Evolutionary conservation across 768 basidiomycete genomes (phyloP).

Genomic region (Tulasnella calospora): DNA sequence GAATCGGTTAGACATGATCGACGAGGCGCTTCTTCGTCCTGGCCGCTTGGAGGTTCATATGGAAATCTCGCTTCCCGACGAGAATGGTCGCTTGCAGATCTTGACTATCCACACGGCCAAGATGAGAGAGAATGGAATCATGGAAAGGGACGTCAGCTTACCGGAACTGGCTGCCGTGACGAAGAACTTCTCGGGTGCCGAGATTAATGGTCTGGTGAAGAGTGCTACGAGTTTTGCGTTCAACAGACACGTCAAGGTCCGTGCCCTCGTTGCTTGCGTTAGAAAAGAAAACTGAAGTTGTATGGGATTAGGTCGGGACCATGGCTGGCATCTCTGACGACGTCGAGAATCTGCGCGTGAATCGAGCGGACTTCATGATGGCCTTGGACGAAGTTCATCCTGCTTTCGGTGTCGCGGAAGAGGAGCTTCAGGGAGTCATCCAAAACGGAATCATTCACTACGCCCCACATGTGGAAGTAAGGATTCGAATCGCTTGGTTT

Average conservation of each 20-base stretch:
- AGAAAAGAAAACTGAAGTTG: slow-evolving; percentile 32
- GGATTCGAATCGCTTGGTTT: background rate
- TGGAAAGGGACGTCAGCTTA: slow-evolving; percentile 82
- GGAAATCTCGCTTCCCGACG: slow-evolving; percentile 97
- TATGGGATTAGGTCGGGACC: slow-evolving; percentile 62
- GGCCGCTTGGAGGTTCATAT: slow-evolving; percentile 99
- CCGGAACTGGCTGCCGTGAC: slow-evolving; percentile 73
- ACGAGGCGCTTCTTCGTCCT: slow-evolving; percentile 93
- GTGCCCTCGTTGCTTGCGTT: background rate
- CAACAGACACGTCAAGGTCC: slow-evolving; percentile 87
- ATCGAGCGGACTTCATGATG: slow-evolving; percentile 76
- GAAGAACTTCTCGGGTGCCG: slow-evolving; percentile 98
- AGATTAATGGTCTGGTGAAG: slow-evolving; percentile 93
- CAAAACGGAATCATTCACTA: slow-evolving; percentile 96
- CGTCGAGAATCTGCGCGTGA: slow-evolving; percentile 87
- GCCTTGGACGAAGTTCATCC: slow-evolving; percentile 93
- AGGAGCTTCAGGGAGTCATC: slow-evolving; percentile 86
- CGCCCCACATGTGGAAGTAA: slow-evolving; percentile 66
- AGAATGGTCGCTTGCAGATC: slow-evolving; percentile 86
- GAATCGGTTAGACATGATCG: slow-evolving; percentile 96
- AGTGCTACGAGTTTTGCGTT: slow-evolving; percentile 98
- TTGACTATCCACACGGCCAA: slow-evolving; percentile 90
- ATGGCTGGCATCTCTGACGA: slow-evolving; percentile 96
- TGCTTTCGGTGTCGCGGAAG: slow-evolving; percentile 95
- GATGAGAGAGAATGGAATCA: slow-evolving; percentile 87